Percentiles rank a stretch among this genome's conserved stretches.
Evolutionary conservation across 164 flowering plant genomes (phyloP).

Genomic region (Sedum album): DNA sequence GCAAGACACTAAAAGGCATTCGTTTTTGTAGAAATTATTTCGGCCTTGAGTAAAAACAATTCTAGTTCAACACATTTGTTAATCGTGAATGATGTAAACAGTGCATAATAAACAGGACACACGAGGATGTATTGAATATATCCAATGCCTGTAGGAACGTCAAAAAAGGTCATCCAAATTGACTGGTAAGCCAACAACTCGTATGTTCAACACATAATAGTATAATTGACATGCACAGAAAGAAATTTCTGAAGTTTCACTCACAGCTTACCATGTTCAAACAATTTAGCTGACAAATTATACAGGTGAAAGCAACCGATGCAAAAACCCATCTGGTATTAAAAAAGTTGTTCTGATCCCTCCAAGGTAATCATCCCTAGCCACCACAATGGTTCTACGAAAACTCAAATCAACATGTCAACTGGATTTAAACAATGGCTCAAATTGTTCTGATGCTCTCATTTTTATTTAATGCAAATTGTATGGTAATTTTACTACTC

Average conservation of each 20-base stretch:
- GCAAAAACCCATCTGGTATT: slow-evolving; percentile 75
- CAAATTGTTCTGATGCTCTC: no score
- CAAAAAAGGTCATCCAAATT: not conserved
- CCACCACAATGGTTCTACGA: not conserved
- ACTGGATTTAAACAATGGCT: not conserved
- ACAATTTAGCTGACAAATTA: slow-evolving; percentile 75
- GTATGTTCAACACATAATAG: not conserved
- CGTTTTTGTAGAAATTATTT: not conserved
- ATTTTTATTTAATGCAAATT: no score
- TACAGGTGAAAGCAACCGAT: slow-evolving; percentile 62
- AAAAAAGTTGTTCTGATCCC: slow-evolving; percentile 50
- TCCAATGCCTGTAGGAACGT: slow-evolving; percentile 59
- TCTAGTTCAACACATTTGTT: slow-evolving; percentile 75
- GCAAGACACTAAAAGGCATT: not conserved
- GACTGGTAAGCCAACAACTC: not conserved
- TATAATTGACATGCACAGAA: not conserved
- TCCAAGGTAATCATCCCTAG: slow-evolving; percentile 46
- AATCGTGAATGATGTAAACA: slow-evolving; percentile 85
- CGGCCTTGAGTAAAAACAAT: not conserved
- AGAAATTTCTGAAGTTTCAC: not conserved
- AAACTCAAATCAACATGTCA: not conserved
- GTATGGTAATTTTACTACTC: no score
- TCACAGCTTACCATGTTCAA: slow-evolving; percentile 62
- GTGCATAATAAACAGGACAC: slow-evolving; percentile 90
- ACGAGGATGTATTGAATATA: slow-evolving; percentile 78